Conservation (phyloP, 202 grass and related monocot genomes). For the Saccharum hybrid region DNA sequence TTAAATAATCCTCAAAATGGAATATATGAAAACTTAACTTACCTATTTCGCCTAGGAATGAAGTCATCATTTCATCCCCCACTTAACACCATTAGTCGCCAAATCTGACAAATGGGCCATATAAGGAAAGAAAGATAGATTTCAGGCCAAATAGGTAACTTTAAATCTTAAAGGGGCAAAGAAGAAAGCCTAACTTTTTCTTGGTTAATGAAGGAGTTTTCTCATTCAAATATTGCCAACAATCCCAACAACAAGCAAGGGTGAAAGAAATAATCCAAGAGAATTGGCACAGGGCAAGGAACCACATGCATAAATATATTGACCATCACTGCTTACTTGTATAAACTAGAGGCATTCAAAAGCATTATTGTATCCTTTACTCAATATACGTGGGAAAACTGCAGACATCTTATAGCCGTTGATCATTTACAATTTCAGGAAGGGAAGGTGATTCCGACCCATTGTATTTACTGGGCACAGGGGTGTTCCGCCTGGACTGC, state of each 20-base stretch:
- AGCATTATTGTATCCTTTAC: constrained; percentile 39
- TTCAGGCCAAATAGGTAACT: neutral
- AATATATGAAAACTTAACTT: neutral
- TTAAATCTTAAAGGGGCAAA: neutral
- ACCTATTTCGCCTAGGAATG: neutral
- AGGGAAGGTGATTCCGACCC: constrained; percentile 67
- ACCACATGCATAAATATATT: constrained; percentile 12
- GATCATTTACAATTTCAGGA: constrained; percentile 62
- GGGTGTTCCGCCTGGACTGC: constrained; percentile 78
- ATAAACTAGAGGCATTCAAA: constrained; percentile 30
- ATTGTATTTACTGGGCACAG: constrained; percentile 75
- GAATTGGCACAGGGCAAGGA: neutral
- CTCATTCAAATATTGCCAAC: neutral
- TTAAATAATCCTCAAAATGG: neutral
- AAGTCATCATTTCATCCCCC: neutral
- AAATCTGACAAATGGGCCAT: neutral
- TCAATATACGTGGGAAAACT: constrained; percentile 45
- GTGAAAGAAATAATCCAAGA: neutral
- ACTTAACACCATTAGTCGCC: neutral
- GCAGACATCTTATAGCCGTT: constrained; percentile 41
- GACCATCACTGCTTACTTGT: constrained; percentile 19
- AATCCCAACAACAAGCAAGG: neutral
- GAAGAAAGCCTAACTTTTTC: neutral
- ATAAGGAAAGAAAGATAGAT: neutral
- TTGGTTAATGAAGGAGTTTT: neutral